Evolutionary conservation across 2,329 filamentous ascomycete genomes (phyloP).

Genomic region (Calonectria pauciramosa): DNA sequence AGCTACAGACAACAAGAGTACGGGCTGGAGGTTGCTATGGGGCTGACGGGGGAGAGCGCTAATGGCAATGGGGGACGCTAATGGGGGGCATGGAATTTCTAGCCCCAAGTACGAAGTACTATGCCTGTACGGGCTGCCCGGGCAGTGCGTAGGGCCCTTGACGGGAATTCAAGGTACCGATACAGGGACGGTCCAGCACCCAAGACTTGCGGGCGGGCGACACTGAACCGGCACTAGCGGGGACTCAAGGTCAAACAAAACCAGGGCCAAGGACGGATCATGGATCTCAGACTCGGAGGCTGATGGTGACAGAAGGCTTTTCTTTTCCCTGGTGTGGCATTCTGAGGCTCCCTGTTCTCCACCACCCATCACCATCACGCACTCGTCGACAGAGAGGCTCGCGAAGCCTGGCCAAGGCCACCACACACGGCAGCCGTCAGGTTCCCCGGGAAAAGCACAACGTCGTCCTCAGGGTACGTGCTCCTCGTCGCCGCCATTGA

Average conservation of each 20-base stretch:
- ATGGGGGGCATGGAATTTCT: conserved; percentile 30
- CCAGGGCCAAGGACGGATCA: conserved; percentile 43
- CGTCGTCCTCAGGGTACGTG: neutral
- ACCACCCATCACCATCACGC: neutral
- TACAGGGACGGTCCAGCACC: conserved; percentile 9
- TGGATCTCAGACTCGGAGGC: conserved; percentile 21
- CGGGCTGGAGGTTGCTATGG: conserved; percentile 39
- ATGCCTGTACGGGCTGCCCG: conserved; percentile 21
- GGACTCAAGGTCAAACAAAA: conserved; percentile 28
- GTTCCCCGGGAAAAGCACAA: neutral
- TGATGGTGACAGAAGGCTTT: conserved; percentile 14
- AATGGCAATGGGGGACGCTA: conserved; percentile 24
- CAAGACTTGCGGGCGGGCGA: conserved; percentile 32
- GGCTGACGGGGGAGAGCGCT: conserved; percentile 38
- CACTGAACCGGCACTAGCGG: conserved; percentile 42
- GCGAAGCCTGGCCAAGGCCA: neutral
- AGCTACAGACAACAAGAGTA: conserved; percentile 35
- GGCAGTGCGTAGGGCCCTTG: conserved; percentile 25
- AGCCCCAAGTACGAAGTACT: conserved; percentile 24
- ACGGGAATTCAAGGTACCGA: conserved; percentile 16
- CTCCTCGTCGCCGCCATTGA: conserved; percentile 21
- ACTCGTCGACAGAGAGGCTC: neutral
- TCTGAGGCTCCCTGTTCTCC: neutral
- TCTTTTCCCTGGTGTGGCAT: neutral
- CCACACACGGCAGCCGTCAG: neutral